Conservation (phyloP, 768 basidiomycete species). For the Glaciozyma antarctica region DNA sequence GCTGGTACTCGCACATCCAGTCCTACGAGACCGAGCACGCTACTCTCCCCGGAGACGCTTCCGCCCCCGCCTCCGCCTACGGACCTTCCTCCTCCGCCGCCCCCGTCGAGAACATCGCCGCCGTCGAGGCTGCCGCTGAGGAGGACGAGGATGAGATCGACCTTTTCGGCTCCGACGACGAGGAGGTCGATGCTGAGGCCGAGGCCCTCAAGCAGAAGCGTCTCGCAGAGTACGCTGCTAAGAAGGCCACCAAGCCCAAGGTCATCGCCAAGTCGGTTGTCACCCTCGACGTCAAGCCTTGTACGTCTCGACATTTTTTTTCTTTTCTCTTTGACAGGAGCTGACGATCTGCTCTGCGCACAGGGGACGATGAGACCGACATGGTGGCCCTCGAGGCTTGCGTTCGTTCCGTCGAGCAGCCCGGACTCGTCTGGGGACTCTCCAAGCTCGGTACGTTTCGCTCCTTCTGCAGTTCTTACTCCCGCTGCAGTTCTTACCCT, state of each 20-base stretch:
- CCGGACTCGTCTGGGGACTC: slow-evolving; percentile 91
- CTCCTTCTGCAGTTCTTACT: neutral
- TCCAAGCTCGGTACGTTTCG: slow-evolving; percentile 53
- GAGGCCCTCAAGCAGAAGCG: slow-evolving; percentile 84
- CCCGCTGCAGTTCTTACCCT: no score
- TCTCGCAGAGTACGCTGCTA: slow-evolving; percentile 81
- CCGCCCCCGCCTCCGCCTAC: slow-evolving; percentile 63
- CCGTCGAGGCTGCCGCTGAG: slow-evolving; percentile 39
- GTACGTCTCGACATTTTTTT: slow-evolving; percentile 9
- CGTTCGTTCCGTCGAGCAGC: slow-evolving; percentile 76
- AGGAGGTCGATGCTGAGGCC: slow-evolving; percentile 73
- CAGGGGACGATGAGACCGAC: slow-evolving; percentile 93
- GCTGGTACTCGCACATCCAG: slow-evolving; percentile 93
- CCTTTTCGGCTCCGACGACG: slow-evolving; percentile 77
- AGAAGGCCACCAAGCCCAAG: slow-evolving; percentile 82
- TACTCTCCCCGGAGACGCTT: slow-evolving; percentile 74
- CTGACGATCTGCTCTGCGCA: slow-evolving; percentile 36
- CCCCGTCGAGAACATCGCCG: slow-evolving; percentile 42
- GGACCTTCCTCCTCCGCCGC: slow-evolving; percentile 48
- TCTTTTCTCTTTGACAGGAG: neutral
- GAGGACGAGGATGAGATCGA: slow-evolving; percentile 69
- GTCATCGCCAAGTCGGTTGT: slow-evolving; percentile 69
- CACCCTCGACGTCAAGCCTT: slow-evolving; percentile 91
- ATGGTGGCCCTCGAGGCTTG: slow-evolving; percentile 73
- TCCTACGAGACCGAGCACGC: slow-evolving; percentile 71